These are phyloP conservation scores for Corymbia maculata DNA, from an alignment of 345 rosid genomes.

Conservation along the genomic window DNA sequence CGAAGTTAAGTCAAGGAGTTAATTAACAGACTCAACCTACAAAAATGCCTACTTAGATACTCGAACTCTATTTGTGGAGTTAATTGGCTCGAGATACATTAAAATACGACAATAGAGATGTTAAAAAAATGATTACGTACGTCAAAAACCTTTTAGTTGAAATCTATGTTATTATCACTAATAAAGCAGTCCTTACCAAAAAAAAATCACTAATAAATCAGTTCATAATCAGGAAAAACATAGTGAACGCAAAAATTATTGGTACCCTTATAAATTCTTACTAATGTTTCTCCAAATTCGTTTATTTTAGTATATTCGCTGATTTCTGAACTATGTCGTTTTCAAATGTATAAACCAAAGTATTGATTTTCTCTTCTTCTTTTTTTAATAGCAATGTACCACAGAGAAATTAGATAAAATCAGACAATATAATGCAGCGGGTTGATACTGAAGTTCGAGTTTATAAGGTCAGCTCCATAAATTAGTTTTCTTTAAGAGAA, in stretches of 20 bases:
- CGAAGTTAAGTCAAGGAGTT: neutral
- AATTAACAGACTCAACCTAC: neutral
- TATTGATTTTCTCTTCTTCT: neutral
- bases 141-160: neutral
- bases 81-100: neutral
- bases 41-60: neutral
- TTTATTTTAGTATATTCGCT: neutral
- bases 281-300: neutral
- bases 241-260: neutral
- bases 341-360: neutral
- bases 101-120: neutral
- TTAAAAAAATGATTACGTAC: neutral
- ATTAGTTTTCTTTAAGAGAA: neutral
- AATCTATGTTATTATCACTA: neutral
- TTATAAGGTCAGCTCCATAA: neutral
- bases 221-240: neutral
- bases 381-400: neutral
- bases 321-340: neutral
- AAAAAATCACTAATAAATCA: neutral
- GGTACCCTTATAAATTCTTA: neutral
- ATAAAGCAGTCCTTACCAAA: neutral
- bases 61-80: neutral
- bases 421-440: neutral
- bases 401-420: neutral
- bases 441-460: neutral